phyloP scores from a whole-genome alignment of 2,329 filamentous ascomycete species.

The Aspergillaceae sp. region DNA sequence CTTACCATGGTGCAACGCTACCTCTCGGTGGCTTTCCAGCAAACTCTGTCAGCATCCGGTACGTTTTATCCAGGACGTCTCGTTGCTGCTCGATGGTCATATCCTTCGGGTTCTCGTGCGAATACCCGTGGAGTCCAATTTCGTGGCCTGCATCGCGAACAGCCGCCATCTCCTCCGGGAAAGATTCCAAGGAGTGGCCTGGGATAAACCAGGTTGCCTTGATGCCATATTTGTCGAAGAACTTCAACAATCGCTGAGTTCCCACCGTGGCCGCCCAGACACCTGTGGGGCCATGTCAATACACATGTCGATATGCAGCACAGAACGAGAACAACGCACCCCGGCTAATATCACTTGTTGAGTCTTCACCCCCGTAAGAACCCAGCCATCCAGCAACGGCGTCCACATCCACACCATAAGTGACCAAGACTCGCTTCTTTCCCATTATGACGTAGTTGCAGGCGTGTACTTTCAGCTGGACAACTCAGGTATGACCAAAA shows the following conservation, averaged over 20 bases:
- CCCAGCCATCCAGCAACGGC: conserved; percentile 26
- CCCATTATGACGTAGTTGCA: neutral
- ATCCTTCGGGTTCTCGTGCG: conserved; percentile 62
- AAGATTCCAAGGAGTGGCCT: conserved; percentile 56
- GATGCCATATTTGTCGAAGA: conserved; percentile 64
- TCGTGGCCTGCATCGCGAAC: conserved; percentile 58
- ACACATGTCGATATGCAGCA: neutral
- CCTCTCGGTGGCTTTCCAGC: conserved; percentile 64
- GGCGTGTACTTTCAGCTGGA: neutral
- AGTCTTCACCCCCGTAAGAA: conserved; percentile 27
- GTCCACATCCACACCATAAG: conserved; percentile 26
- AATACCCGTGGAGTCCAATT: conserved; percentile 62
- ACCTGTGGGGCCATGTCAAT: conserved; percentile 25
- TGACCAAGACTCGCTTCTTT: conserved; percentile 22
- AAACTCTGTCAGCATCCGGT: conserved; percentile 65
- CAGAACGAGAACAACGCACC: conserved; percentile 10
- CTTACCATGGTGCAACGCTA: conserved; percentile 60
- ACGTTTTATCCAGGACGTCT: conserved; percentile 69
- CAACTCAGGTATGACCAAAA: too few relatives aligned
- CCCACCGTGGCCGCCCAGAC: conserved; percentile 62
- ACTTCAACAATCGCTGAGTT: conserved; percentile 55
- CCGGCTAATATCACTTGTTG: conserved; percentile 23
- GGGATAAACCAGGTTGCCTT: conserved; percentile 60
- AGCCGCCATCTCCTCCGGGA: conserved; percentile 55
- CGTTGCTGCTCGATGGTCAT: conserved; percentile 70